Conservation (phyloP, 192 early-diverging fungal species). For the Umbelopsis vinacea region DNA sequence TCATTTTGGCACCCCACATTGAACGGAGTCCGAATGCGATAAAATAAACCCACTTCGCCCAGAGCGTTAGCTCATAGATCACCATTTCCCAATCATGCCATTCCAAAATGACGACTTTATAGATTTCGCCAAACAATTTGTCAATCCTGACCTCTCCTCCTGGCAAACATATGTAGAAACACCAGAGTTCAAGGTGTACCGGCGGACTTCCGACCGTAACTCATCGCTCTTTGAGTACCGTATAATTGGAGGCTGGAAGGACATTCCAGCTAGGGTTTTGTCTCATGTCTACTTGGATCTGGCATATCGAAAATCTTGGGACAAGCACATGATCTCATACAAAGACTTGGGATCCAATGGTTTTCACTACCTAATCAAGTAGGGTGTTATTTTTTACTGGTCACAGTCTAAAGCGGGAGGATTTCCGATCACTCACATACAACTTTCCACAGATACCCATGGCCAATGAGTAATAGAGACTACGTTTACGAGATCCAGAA, state of each 20-base stretch:
- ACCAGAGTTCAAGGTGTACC: slow-evolving; percentile 47
- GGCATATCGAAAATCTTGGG: slow-evolving; percentile 56
- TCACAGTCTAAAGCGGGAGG: neutral
- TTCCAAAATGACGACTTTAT: neutral
- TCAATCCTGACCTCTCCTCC: slow-evolving; percentile 28
- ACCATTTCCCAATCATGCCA: slow-evolving; percentile 4
- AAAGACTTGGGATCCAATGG: slow-evolving; percentile 39
- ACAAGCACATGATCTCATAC: slow-evolving; percentile 56
- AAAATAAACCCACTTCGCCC: neutral
- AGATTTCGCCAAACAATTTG: slow-evolving; percentile 31
- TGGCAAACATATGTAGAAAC: slow-evolving; percentile 49
- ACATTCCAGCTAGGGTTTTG: slow-evolving; percentile 45
- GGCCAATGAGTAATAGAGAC: slow-evolving; percentile 53
- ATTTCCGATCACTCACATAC: neutral
- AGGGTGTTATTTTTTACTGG: slow-evolving; percentile 4
- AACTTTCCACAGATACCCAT: slow-evolving; percentile 40
- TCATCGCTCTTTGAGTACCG: slow-evolving; percentile 53
- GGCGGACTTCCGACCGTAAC: slow-evolving; percentile 40
- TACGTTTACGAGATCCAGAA: slow-evolving; percentile 50
- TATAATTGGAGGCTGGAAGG: slow-evolving; percentile 47
- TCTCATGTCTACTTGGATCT: slow-evolving; percentile 57
- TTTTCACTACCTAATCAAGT: slow-evolving; percentile 51
- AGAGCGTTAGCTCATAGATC: neutral
- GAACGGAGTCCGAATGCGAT: neutral
- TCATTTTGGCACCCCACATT: neutral